Conservation (phyloP, 495 filamentous ascomycete species). For the Annulohypoxylon moriforme region DNA sequence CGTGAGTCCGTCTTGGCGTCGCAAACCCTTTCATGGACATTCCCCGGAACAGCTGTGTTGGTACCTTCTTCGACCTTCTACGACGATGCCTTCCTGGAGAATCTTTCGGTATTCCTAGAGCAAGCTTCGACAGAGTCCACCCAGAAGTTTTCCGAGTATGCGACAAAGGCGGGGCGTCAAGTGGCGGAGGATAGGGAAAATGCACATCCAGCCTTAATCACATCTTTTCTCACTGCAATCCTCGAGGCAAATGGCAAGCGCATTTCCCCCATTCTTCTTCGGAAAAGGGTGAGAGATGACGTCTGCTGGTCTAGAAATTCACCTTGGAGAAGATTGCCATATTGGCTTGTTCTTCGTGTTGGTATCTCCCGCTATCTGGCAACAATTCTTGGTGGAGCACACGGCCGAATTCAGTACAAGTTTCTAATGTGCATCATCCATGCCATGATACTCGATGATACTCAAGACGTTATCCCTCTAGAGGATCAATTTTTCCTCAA, state of each 20-base stretch:
- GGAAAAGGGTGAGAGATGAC: constrained; percentile 70
- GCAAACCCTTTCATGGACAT: constrained; percentile 61
- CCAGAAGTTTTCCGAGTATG: constrained; percentile 61
- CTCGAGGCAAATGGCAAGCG: constrained; percentile 62
- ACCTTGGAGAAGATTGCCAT: constrained; percentile 68
- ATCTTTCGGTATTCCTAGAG: constrained; percentile 65
- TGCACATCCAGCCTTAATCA: constrained; percentile 61
- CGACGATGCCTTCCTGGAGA: constrained; percentile 57
- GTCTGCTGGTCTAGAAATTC: constrained; percentile 61
- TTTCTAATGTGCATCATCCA: constrained; percentile 62
- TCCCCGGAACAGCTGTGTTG: constrained; percentile 57
- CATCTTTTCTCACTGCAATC: constrained; percentile 64
- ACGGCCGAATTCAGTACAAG: constrained; percentile 67
- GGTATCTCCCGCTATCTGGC: constrained; percentile 60
- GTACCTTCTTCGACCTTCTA: constrained; percentile 58
- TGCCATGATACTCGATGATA: constrained; percentile 54
- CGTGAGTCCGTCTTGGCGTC: constrained; percentile 56
- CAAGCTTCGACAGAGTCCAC: constrained; percentile 65
- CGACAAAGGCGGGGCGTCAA: constrained; percentile 60
- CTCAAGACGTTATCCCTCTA: constrained; percentile 23
- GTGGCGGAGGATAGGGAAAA: constrained; percentile 66
- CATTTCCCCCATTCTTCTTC: constrained; percentile 47
- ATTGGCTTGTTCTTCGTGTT: constrained; percentile 71
- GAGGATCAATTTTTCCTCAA: constrained; percentile 53
- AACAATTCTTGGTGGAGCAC: constrained; percentile 53